Percentiles rank a stretch among this genome's conserved stretches.
Conservation (phyloP, 2,329 filamentous ascomycete genomes). For the Hypoxylon rubiginosum region DNA sequence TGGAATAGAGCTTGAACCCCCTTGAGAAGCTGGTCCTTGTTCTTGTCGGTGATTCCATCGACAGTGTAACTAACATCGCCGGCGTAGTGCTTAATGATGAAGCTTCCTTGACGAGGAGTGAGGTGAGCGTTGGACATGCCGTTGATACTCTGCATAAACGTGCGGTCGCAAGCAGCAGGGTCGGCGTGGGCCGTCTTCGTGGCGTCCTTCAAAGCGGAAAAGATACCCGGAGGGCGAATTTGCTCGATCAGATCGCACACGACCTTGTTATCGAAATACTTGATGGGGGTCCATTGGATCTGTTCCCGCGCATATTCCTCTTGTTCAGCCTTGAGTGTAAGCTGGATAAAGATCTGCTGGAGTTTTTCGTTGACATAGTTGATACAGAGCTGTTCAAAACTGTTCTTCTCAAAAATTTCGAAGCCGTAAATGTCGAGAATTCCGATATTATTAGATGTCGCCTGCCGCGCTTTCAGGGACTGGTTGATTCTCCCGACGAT, state of each 20-base stretch:
- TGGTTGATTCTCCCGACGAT: slow-evolving; percentile 93
- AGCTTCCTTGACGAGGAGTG: slow-evolving; percentile 91
- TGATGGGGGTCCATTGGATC: slow-evolving; percentile 99
- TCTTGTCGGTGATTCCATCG: slow-evolving; percentile 98
- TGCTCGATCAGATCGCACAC: slow-evolving; percentile 98
- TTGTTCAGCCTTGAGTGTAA: slow-evolving; percentile 96
- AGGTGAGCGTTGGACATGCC: slow-evolving; percentile 93
- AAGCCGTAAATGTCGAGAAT: slow-evolving; percentile 99
- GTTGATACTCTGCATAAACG: slow-evolving; percentile 93
- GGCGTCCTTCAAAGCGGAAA: slow-evolving; percentile 96
- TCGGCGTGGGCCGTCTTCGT: slow-evolving; percentile 99
- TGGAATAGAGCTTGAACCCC: slow-evolving; percentile 90
- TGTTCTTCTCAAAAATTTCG: slow-evolving; percentile 99
- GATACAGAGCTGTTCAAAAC: slow-evolving; percentile 98
- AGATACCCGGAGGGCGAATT: slow-evolving; percentile 88
- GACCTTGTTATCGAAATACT: slow-evolving; percentile 99
- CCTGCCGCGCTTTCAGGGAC: slow-evolving; percentile 83
- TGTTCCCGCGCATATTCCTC: slow-evolving; percentile 96
- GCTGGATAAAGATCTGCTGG: slow-evolving; percentile 98
- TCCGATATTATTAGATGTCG: slow-evolving; percentile 86
- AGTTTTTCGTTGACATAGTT: slow-evolving; percentile 99
- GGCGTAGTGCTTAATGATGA: slow-evolving; percentile 99
- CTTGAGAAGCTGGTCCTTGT: slow-evolving; percentile 97
- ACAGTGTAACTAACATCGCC: slow-evolving; percentile 96
- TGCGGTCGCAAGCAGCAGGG: slow-evolving; percentile 91